Evolutionary conservation across 805 yeast genomes (phyloP), one percentile per base, ranked within the genome.

Genomic region (Hanseniaspora guilliermondii): DNA sequence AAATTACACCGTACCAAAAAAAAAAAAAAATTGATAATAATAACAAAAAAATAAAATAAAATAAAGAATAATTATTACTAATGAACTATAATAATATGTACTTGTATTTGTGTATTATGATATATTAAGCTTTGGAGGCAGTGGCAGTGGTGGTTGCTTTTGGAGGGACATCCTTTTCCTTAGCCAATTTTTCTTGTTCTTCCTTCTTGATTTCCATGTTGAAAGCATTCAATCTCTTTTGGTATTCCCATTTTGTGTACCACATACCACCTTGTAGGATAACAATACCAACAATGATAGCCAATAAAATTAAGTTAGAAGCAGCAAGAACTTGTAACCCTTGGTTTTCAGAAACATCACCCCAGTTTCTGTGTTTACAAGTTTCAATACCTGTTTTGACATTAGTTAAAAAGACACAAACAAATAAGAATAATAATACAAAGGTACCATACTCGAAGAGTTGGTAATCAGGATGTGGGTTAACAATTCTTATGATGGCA

Each of bases 281-380:
- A 42, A 88, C 69, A n/a, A 88, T 85, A 59, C 96, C 97, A 22
- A 79, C 64, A 52, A 89, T 71, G 17, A 85, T 73, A 53, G 87
- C 66, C 8, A 85, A 78, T 60, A 86, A 74, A 74, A 91, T 82
- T 38, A 83, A 76, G 68, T 83, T 83, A 30, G 93, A 82, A 5
- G 97, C 97, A 40, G 93, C 96, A 63, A 93, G 78, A 39, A 93
- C 96, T 59, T 86, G 87, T 62, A 91, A 70, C 32, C 97, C 97
- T 22, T 95, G 86, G 57, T 75, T 74, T 65, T 77, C 80, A 62
- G 85, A 86, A 49, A 93, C 95, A 50, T 91, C 97, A 60, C 96
- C 97, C 97, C 97, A 91, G 57, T 79, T 73, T 44, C 88, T 89
- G 56, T 76, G 68, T 27, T 79, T 61, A 53, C 87, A 78, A 55